Percentiles rank a stretch among this genome's conserved stretches.
phyloP scores from a whole-genome alignment of 2,329 filamentous ascomycete genomes.

The Elsinoe necatrix region DNA sequence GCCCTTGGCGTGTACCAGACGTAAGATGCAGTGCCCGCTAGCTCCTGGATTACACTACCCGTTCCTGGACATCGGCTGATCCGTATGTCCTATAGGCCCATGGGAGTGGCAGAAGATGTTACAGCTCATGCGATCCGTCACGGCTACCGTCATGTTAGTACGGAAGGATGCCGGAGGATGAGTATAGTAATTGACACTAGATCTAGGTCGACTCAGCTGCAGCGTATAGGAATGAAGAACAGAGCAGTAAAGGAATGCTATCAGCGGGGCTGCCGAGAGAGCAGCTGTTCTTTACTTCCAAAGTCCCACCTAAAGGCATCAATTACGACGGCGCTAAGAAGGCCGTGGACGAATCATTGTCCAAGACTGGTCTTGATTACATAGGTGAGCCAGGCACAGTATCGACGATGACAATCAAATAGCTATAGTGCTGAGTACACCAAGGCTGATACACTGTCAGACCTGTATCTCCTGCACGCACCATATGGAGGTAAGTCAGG shows the following conservation, averaged over 20 bases:
- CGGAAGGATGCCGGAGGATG: neutral
- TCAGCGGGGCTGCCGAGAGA: conserved; percentile 45
- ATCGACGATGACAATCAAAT: neutral
- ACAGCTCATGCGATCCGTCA: conserved; percentile 47
- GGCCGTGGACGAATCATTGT: conserved; percentile 55
- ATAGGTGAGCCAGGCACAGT: conserved; percentile 20
- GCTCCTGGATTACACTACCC: neutral
- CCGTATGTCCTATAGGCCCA: conserved; percentile 38
- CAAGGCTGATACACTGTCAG: conserved; percentile 17
- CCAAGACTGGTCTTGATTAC: conserved; percentile 45
- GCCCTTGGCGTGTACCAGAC: conserved; percentile 44
- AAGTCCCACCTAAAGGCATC: conserved; percentile 44
- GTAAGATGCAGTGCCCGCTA: conserved; percentile 14
- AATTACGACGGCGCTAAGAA: conserved; percentile 58
- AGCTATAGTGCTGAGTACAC: neutral
- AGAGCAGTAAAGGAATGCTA: conserved; percentile 46
- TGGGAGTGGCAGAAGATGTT: conserved; percentile 49
- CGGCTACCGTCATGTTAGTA: conserved; percentile 49
- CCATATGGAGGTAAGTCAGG: conserved; percentile 45
- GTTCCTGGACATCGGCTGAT: conserved; percentile 28
- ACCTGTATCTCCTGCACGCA: conserved; percentile 44
- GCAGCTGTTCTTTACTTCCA: conserved; percentile 55
- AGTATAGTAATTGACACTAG: neutral
- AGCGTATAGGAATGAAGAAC: conserved; percentile 50
- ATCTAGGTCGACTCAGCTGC: conserved; percentile 51